Evolutionary conservation across 371 early-diverging fungal genomes (phyloP).

Genomic region (Circinella umbellata): DNA sequence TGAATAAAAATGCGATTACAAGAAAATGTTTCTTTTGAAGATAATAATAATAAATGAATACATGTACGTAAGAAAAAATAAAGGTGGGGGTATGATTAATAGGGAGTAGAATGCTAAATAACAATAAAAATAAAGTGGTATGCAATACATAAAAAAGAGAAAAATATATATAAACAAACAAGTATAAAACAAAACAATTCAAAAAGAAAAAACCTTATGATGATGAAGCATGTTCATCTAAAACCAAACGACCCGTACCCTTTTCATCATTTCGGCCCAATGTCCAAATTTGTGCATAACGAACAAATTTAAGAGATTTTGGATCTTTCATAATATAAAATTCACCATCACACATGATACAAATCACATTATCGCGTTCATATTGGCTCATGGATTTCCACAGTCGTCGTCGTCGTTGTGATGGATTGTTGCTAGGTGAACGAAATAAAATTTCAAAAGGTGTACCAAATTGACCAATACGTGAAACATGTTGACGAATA

Average conservation of each 20-base stretch:
- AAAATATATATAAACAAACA: background rate
- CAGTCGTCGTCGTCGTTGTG: background rate
- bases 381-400: conserved; percentile 23
- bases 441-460: conserved; percentile 45
- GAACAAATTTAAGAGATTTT: conserved; percentile 49
- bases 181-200: too few species aligned
- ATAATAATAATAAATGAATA: too few species aligned
- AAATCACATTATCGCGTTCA: conserved; percentile 43
- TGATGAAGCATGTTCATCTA: conserved; percentile 30
- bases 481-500: conserved; percentile 43
- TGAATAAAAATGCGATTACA: too few species aligned
- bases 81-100: too few species aligned
- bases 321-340: conserved; percentile 64
- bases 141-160: background rate
- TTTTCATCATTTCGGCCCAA: conserved; percentile 44
- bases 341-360: conserved; percentile 73
- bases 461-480: conserved; percentile 45
- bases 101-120: background rate
- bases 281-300: conserved; percentile 62
- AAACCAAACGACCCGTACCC: conserved; percentile 35
- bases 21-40: too few species aligned
- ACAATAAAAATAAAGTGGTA: background rate
- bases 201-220: background rate
- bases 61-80: too few species aligned
- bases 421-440: conserved; percentile 19